phyloP scores from a whole-genome alignment of 2,329 filamentous ascomycete genomes.

The Leptosphaerulina australis region DNA sequence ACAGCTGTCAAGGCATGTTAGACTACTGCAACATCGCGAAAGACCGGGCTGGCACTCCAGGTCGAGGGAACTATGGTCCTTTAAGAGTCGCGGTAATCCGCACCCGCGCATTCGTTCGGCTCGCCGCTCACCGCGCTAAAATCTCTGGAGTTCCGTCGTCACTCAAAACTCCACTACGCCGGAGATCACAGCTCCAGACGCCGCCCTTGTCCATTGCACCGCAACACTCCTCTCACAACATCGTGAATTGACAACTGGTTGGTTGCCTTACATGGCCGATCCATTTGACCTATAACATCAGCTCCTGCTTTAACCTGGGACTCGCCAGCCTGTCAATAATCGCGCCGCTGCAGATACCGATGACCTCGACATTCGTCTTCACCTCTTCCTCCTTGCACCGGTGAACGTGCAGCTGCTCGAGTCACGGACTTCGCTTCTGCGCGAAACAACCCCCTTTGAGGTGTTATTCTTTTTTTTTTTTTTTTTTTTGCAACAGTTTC shows the following conservation, averaged over 20 bases:
- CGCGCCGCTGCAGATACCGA: constrained; percentile 32
- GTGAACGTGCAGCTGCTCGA: constrained; percentile 31
- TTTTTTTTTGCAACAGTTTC: constrained; percentile 29
- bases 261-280: constrained; percentile 42
- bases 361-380: constrained; percentile 37
- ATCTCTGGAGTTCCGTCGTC: constrained; percentile 27
- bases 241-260: constrained; percentile 8
- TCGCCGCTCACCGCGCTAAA: constrained; percentile 21
- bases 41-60: constrained; percentile 12
- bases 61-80: constrained; percentile 12
- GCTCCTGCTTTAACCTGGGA: constrained; percentile 17
- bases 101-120: constrained; percentile 17
- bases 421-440: constrained; percentile 16
- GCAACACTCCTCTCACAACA: constrained; percentile 20
- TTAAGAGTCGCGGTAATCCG: constrained; percentile 12
- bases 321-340: constrained; percentile 25
- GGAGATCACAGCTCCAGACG: constrained; percentile 16
- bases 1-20: constrained; percentile 13
- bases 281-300: constrained; percentile 23
- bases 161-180: constrained; percentile 31
- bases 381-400: constrained; percentile 27
- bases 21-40: constrained; percentile 19
- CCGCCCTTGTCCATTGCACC: constrained; percentile 27
- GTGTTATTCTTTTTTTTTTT: no score
- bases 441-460: constrained; percentile 13